Conservation (phyloP, 768 basidiomycete species). For the Psilocybe cyanescens region DNA sequence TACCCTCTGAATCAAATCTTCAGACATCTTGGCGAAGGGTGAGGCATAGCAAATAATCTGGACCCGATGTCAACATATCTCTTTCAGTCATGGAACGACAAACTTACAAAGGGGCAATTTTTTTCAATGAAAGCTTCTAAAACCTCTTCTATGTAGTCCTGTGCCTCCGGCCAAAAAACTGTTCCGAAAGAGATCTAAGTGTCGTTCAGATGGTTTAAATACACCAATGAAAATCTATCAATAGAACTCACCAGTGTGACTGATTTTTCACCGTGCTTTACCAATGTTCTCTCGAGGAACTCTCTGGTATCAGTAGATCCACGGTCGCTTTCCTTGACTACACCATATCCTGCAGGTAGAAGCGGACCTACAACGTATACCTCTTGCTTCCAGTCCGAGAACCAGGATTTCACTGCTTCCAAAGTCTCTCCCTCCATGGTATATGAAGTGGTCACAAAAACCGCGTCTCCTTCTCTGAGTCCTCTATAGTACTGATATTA, state of each 20-base stretch:
- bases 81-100: background rate
- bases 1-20: background rate
- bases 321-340: background rate
- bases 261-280: background rate
- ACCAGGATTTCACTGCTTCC: constrained; percentile 1
- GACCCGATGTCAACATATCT: too few relatives aligned
- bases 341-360: constrained; percentile 1
- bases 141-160: constrained; percentile 7
- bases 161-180: background rate
- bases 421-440: background rate
- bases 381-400: background rate
- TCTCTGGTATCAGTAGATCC: background rate
- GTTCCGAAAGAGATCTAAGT: constrained; percentile 9
- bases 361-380: constrained; percentile 7
- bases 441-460: background rate
- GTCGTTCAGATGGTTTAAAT: background rate
- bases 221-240: background rate
- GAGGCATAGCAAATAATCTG: constrained; percentile 15
- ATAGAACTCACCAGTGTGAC: background rate
- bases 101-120: constrained; percentile 11
- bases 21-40: constrained; percentile 6
- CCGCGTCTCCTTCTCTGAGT: background rate
- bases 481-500: background rate
- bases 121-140: constrained; percentile 4
- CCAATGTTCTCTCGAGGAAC: background rate